Evolutionary conservation across 495 filamentous ascomycete genomes (phyloP), one percentile per base, ranked within the genome.

Genomic region (Amniculicola lignicola): DNA sequence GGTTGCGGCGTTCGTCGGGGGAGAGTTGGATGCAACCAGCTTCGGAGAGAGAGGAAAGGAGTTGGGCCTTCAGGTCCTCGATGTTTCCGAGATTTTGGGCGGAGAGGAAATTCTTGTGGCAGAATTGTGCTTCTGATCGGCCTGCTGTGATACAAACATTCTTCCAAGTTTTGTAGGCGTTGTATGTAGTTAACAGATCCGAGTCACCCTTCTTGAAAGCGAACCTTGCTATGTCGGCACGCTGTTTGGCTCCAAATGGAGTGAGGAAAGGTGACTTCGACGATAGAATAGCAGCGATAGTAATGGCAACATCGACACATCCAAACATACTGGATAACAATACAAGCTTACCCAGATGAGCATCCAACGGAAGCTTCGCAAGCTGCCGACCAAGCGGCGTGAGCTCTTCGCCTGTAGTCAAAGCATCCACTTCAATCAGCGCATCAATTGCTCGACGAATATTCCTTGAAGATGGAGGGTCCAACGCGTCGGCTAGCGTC

Each of bases 261-360:
- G 86, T 85, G 2, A 87, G 77, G 64, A 98, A 98, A 0, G 92
- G 93, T 1, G 90, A 95, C 69, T 96, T 98, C 15, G 90, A 94
- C 1, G 90, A 94, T 12, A 98, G 68, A 37, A 95, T 89, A 1
- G 93, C 92, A 1, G 93, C 93, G 52, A 95, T 88, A 14, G 89
- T 96, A 51, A 96, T 77, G 14, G 85, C 80, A 56, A 88, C 89
- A 72, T 97, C 93, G 0, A 98, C 77, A 64, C 90, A 96, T 57
- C 86, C 85, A 75, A 94, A 96, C 52, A 92, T 81, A 1, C 79
- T 79, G 0, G 88, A 89, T 22, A 92, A 77, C 6, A 98, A 77
- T 23, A 96, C 86, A 19, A 98, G 77, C 67, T 98, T 98, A 10
- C 93, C 92, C 0, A 98, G 78, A 68, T 93, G 93, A 2, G 96